Conservation (phyloP, 106 monocot species). For the Triglochin maritima region DNA sequence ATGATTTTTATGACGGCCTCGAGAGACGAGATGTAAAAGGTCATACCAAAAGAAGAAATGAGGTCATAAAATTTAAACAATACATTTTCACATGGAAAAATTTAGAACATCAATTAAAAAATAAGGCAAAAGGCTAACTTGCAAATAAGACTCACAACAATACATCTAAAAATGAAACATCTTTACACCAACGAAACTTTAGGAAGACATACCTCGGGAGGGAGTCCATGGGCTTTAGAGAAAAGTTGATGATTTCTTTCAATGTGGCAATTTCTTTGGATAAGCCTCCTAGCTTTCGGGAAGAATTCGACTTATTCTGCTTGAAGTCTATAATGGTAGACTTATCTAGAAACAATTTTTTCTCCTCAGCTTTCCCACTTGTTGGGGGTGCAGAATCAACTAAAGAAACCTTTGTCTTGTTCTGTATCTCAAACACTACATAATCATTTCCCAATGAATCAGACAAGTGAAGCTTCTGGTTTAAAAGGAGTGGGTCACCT, state of each 20-base stretch:
- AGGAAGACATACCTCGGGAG: slow-evolving; percentile 42
- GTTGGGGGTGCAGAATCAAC: slow-evolving; percentile 11
- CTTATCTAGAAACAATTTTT: background rate
- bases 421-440: slow-evolving; percentile 22
- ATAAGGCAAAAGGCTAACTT: too few relatives aligned
- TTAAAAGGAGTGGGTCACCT: background rate
- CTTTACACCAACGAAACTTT: too few relatives aligned
- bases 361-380: background rate
- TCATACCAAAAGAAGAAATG: too few relatives aligned
- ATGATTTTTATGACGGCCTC: too few relatives aligned
- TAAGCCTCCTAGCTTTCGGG: slow-evolving; percentile 65
- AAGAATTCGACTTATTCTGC: slow-evolving; percentile 6
- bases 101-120: too few relatives aligned
- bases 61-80: too few relatives aligned
- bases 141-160: too few relatives aligned
- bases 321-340: background rate
- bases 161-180: too few relatives aligned
- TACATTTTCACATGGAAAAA: too few relatives aligned
- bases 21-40: too few relatives aligned
- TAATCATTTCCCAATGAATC: background rate
- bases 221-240: slow-evolving; percentile 29
- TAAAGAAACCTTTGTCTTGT: slow-evolving; percentile 45
- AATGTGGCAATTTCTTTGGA: slow-evolving; percentile 68
- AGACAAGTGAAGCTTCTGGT: slow-evolving; percentile 3
- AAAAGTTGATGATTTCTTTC: slow-evolving; percentile 65